These are phyloP conservation scores for Penicillium sumatraense DNA, from an alignment of 2,329 filamentous ascomycete genomes.

Conservation along the genomic window DNA sequence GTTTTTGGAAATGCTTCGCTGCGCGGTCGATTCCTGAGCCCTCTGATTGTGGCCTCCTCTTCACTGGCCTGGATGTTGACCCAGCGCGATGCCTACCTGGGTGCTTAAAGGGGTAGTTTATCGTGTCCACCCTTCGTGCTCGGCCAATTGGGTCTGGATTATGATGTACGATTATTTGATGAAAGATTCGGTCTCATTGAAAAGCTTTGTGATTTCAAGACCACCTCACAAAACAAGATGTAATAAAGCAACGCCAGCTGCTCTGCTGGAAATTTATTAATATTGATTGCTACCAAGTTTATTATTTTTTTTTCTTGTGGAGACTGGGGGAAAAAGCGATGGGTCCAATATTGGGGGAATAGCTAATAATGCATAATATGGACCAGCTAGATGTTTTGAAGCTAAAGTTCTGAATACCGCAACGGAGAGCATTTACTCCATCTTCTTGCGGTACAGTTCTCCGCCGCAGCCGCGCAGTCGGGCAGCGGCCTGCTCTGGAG, in stretches of 20 bases:
- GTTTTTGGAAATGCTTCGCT: conserved; percentile 76
- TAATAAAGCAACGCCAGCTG: not conserved
- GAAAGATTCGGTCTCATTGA: not conserved
- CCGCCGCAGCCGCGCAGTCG: conserved; percentile 77
- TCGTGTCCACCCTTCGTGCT: not conserved
- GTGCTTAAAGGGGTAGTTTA: conserved; percentile 13
- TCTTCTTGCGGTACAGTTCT: conserved; percentile 77
- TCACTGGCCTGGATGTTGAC: conserved; percentile 65
- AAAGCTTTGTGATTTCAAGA: too few species aligned
- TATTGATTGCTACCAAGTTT: not conserved
- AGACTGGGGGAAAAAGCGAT: too few species aligned
- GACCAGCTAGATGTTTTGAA: not conserved
- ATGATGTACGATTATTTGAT: not conserved
- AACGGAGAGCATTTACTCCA: conserved; percentile 33
- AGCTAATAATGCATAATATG: not conserved
- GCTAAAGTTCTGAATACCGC: not conserved
- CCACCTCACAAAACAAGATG: not conserved
- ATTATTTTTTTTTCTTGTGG: not conserved
- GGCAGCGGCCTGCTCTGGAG: conserved; percentile 89
- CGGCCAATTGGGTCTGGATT: not conserved
- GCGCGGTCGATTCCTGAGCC: conserved; percentile 62
- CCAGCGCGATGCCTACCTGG: conserved; percentile 55
- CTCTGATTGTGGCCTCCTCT: conserved; percentile 60
- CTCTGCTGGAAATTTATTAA: not conserved
- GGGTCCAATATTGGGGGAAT: not conserved